phyloP scores from a whole-genome alignment of 2,329 filamentous ascomycete genomes.

The Pyrenochaeta sp. region DNA sequence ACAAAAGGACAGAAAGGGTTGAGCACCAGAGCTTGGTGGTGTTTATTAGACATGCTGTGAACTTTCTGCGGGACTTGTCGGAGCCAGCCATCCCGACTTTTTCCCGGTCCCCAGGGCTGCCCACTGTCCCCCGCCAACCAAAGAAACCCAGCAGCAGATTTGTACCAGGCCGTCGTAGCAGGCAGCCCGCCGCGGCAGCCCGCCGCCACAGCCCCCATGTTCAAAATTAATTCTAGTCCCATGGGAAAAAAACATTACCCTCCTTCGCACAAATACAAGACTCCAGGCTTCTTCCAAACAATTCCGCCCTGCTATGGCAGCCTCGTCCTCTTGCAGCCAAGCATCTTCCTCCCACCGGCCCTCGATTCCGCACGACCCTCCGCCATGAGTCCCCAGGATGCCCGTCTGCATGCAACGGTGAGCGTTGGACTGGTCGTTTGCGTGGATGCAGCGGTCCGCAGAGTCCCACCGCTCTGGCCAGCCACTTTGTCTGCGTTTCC shows the following conservation, averaged over 20 bases:
- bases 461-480: conserved; percentile 22
- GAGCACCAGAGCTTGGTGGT: conserved; percentile 11
- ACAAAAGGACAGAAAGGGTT: conserved; percentile 4
- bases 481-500: background rate
- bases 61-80: conserved; percentile 1
- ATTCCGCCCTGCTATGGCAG: background rate
- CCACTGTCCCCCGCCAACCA: no score
- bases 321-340: background rate
- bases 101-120: background rate
- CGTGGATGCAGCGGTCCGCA: conserved; percentile 26
- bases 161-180: no score
- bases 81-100: background rate
- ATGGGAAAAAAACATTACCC: background rate
- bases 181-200: no score
- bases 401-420: conserved; percentile 15
- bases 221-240: background rate
- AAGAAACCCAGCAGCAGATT: no score
- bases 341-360: conserved; percentile 1
- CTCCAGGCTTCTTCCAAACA: no score
- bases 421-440: conserved; percentile 22
- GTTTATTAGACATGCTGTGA: conserved; percentile 5
- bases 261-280: no score
- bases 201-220: no score
- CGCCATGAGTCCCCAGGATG: conserved; percentile 7
- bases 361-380: conserved; percentile 1